These are phyloP conservation scores for Arthrobotrys entomopaga DNA, from an alignment of 2,329 filamentous ascomycete species.

Conservation along the genomic window DNA sequence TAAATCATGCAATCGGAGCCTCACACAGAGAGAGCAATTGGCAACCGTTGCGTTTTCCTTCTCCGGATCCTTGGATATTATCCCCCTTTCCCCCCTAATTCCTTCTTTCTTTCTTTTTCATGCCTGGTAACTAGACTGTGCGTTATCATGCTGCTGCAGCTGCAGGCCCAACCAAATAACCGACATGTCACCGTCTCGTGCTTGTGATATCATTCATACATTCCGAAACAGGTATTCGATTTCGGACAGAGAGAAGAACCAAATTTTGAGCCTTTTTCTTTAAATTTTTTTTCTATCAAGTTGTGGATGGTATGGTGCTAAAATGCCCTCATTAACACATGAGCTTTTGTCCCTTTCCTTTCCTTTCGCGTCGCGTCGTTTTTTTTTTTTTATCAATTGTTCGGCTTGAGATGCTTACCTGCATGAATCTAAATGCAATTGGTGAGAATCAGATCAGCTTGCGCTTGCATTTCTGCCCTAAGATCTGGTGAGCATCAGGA, in stretches of 20 bases:
- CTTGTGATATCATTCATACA: slow-evolving; percentile 50
- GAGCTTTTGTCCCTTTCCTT: slow-evolving; percentile 24
- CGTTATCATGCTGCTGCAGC: slow-evolving; percentile 21
- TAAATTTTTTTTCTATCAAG: too few relatives aligned
- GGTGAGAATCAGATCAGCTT: slow-evolving; percentile 13
- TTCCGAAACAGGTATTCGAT: slow-evolving; percentile 3
- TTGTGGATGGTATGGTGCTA: background rate
- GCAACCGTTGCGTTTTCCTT: too few relatives aligned
- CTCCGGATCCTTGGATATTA: background rate
- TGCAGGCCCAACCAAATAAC: slow-evolving; percentile 17
- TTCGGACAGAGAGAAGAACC: too few relatives aligned
- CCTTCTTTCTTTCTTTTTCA: background rate
- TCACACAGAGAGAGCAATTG: background rate
- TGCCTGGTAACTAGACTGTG: slow-evolving; percentile 15
- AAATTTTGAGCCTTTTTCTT: background rate
- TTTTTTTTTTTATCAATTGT: too few relatives aligned
- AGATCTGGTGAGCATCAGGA: slow-evolving; percentile 34
- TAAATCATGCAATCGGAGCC: background rate
- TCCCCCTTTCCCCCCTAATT: background rate
- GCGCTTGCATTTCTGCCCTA: background rate
- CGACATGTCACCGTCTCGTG: slow-evolving; percentile 55
- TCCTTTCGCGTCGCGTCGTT: background rate
- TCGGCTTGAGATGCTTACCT: background rate
- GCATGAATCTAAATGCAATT: slow-evolving; percentile 28
- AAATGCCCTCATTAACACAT: slow-evolving; percentile 25